These are phyloP conservation scores for Kwoniella europaea DNA, from an alignment of 768 basidiomycete species.

Conservation along the genomic window DNA sequence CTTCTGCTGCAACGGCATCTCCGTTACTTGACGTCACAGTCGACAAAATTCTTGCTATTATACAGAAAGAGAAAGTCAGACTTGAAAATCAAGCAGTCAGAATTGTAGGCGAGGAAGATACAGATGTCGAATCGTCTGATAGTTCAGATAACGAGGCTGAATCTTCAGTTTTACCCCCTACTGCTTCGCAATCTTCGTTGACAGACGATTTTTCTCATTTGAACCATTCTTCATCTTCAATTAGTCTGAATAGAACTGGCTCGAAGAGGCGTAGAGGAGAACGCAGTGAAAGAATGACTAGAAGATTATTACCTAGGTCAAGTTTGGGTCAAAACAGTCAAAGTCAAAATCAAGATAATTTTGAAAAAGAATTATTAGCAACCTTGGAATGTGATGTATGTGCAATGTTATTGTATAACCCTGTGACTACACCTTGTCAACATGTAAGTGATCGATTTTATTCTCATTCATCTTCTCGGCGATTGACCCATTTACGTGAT, in stretches of 20 bases:
- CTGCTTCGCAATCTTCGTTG: conserved; percentile 9
- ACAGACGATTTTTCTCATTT: conserved; percentile 13
- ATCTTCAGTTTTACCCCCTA: background rate
- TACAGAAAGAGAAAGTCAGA: conserved; percentile 37
- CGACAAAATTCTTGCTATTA: conserved; percentile 48
- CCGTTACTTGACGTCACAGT: conserved; percentile 49
- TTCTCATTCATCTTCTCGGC: background rate
- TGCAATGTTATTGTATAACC: conserved; percentile 78
- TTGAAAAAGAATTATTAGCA: conserved; percentile 60
- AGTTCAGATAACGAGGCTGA: conserved; percentile 9
- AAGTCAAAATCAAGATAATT: conserved; percentile 18
- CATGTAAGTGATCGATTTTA: conserved; percentile 65
- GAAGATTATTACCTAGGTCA: conserved; percentile 3
- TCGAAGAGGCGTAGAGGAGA: conserved; percentile 18
- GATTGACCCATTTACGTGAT: background rate
- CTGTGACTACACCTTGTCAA: conserved; percentile 92
- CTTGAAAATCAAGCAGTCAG: conserved; percentile 4
- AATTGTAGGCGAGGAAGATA: conserved; percentile 6
- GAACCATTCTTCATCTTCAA: conserved; percentile 4
- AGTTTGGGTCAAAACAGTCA: background rate
- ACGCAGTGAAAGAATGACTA: background rate
- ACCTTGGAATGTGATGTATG: conserved; percentile 92
- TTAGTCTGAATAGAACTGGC: conserved; percentile 6
- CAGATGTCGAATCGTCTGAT: conserved; percentile 11
- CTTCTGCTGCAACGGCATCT: conserved; percentile 20